Conservation (phyloP, 2,329 filamentous ascomycete genomes). For the Calonectria hongkongensis region DNA sequence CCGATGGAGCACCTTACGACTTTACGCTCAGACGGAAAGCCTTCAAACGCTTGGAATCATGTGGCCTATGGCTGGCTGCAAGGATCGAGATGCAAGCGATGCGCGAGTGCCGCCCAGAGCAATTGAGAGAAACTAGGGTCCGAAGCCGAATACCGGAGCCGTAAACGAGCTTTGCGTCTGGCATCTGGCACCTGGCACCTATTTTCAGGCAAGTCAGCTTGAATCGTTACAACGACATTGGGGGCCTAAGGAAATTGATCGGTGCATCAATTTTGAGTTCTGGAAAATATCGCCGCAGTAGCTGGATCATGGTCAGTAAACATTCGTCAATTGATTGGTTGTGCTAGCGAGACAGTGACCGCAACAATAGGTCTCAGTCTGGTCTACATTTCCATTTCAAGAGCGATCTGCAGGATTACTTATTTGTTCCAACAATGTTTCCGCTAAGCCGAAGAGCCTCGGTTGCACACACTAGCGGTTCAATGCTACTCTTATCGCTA, state of each 20-base stretch:
- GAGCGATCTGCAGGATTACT: too few species aligned
- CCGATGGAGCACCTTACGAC: conserved; percentile 23
- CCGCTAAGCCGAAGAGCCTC: too few species aligned
- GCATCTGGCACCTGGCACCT: too few species aligned
- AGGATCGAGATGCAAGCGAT: not conserved
- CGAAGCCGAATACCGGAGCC: not conserved
- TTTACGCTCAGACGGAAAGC: not conserved
- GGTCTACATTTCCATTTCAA: too few species aligned
- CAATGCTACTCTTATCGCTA: not conserved
- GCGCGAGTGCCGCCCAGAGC: conserved; percentile 9
- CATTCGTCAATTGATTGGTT: not conserved
- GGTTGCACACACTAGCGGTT: too few species aligned
- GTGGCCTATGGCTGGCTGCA: not conserved
- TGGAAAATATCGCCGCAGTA: not conserved
- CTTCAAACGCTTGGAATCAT: not conserved
- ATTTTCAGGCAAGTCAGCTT: too few species aligned
- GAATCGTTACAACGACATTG: not conserved
- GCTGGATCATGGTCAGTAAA: not conserved
- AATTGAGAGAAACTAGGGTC: not conserved
- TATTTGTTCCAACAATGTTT: too few species aligned
- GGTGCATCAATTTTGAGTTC: not conserved
- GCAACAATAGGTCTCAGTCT: too few species aligned
- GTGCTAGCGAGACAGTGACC: too few species aligned
- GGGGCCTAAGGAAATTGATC: not conserved
- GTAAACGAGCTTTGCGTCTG: not conserved